Base-by-base conservation (phyloP, 1,284 basidiomycete species). In the Athelia psychrophila region DNA sequence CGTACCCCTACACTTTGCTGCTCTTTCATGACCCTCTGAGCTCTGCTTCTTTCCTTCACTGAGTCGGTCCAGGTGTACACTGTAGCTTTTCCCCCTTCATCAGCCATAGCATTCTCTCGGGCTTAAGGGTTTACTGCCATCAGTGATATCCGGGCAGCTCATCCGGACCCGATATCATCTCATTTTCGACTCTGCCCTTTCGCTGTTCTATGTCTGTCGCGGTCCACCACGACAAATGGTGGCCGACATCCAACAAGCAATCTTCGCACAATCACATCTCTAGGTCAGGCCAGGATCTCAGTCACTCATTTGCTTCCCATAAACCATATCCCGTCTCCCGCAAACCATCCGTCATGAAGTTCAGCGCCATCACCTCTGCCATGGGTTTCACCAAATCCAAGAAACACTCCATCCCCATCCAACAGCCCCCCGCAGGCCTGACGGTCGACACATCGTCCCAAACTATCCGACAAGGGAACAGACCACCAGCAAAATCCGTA, bases 361-460 rank as follows among this genome's bases (percentile, higher is more conserved):
- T 83, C 59, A 81, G 77, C 55, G 75, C 79, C 2, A 64, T 88
- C 38, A 78, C 79, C 15, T 73, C 77, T 45, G 82, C 79, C 38
- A 79, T 87, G 48, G 82, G 84, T 49, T 72, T 85, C 60, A 86
- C n/a, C 16, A 23, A 80, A 64, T 70, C 79, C 16, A 86, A 80
- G 69, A 86, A 83, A 40, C 72, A 79, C 0, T 61, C 76, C 2
- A 66, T 83, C 33, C 68, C 80, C 48, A 80, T 83, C 55, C 76
- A 81, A 56, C 74, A 79, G 56, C 75, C 77, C 13, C 74, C 71
- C 19, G 53, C 66, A 23, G 60, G 57, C 54, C 61, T 49, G 46
- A 62, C 57, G 60, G 62, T 56, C 54, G 60, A 40, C 54, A 57
- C 56, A 58, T 59, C 50, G 56, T 54, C 56, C 55, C 64, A 58